These are phyloP conservation scores for Microbotryum violaceum DNA, from an alignment of 1,284 basidiomycete genomes.

Conservation along the genomic window DNA sequence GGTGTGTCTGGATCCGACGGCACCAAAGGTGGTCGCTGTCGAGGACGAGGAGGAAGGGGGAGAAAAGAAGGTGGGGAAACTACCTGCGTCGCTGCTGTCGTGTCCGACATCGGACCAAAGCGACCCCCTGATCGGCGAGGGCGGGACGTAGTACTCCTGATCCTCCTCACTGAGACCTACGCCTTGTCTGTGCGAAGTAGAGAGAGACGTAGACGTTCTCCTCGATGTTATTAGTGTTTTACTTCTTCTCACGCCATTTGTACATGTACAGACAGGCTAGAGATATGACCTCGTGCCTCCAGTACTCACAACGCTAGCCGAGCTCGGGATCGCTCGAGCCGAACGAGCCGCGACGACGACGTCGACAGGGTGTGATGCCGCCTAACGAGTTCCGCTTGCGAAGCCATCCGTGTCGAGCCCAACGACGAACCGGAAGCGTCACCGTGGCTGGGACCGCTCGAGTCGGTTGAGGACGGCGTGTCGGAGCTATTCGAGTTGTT, in stretches of 20 bases:
- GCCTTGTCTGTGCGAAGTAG: slow-evolving; percentile 16
- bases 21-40: no score
- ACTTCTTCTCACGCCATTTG: background rate
- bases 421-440: no score
- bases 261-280: background rate
- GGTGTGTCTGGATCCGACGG: background rate
- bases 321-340: slow-evolving; percentile 23
- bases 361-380: slow-evolving; percentile 28
- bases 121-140: slow-evolving; percentile 14
- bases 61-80: background rate
- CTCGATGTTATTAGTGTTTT: background rate
- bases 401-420: background rate
- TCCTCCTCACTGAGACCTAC: slow-evolving; percentile 27
- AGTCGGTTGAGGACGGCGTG: background rate
- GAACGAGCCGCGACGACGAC: slow-evolving; percentile 16
- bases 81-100: background rate
- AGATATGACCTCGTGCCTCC: background rate
- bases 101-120: slow-evolving; percentile 24
- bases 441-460: background rate
- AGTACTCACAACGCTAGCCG: slow-evolving; percentile 23
- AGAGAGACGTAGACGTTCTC: background rate
- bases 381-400: slow-evolving; percentile 9
- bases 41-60: background rate
- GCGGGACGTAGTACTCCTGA: slow-evolving; percentile 29
- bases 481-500: background rate